Percentiles rank a stretch among this genome's conserved stretches.
Conservation (phyloP, 306 rosid genomes). For the Vigna nakashimae region DNA sequence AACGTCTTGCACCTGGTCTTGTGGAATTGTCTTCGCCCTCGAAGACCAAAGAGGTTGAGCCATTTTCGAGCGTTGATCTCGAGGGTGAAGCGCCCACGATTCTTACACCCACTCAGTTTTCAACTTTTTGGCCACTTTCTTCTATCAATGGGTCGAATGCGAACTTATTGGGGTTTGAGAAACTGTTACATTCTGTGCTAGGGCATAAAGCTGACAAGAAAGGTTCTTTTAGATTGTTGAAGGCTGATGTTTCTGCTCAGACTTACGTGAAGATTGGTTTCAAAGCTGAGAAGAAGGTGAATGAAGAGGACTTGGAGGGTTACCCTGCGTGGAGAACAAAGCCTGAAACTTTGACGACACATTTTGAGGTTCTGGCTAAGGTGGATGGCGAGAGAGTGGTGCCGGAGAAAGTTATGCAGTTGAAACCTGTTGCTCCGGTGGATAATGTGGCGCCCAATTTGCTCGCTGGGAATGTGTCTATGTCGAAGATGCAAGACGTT, state of each 20-base stretch:
- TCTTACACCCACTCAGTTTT: constrained; percentile 67
- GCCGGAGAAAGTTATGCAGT: constrained; percentile 72
- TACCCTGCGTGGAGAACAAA: constrained; percentile 87
- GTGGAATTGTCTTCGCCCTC: constrained; percentile 83
- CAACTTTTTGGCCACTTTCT: constrained; percentile 82
- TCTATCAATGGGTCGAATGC: constrained; percentile 82
- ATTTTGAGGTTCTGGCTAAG: constrained; percentile 93
- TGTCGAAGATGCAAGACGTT: constrained; percentile 63
- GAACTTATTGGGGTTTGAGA: constrained; percentile 80
- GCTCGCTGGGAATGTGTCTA: constrained; percentile 54
- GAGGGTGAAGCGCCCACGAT: constrained; percentile 64
- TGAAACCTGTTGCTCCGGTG: constrained; percentile 62
- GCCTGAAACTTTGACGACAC: constrained; percentile 72
- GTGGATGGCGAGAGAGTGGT: constrained; percentile 84
- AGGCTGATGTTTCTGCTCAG: constrained; percentile 89
- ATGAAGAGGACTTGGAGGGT: constrained; percentile 71
- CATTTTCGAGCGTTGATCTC: constrained; percentile 52
- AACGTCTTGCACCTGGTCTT: constrained; percentile 94
- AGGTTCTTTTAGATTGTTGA: constrained; percentile 87
- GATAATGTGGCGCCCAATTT: constrained; percentile 56
- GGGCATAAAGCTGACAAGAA: constrained; percentile 72
- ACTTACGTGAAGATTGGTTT: constrained; percentile 84
- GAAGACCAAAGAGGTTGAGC: constrained; percentile 50
- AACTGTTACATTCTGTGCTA: constrained; percentile 69
- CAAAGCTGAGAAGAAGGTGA: constrained; percentile 82